Base-by-base conservation (phyloP, 768 basidiomycete genomes). In the Leccinum rimulosum region DNA sequence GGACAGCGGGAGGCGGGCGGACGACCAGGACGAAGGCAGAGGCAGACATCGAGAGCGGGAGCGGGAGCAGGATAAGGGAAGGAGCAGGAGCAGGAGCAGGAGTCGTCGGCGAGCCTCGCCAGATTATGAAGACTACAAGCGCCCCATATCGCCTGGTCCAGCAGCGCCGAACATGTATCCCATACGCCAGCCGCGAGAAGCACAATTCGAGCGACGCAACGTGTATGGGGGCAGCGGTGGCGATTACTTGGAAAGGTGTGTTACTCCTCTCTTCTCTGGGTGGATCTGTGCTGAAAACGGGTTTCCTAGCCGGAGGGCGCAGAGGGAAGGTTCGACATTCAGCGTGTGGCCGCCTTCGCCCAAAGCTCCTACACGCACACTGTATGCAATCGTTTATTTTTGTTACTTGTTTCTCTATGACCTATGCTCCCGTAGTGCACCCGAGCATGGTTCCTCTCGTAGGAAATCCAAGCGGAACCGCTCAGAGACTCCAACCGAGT, bases 301-400 rank as follows among this genome's bases (percentile, higher is more conserved):
- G 22, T 33, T 48, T 58, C 54, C 1, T 60, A 94, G 92, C 65
- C 92, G 93, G 33, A 79, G 89, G 56, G 68, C 78, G 50, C 86
- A 93, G 69, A 79, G 93, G 51, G 84, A 84, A 64, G 77, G 65
- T 5, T 82, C 74, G 9, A 79, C 77, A 6, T 70, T 85, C 2
- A 80, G 81, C 64, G 79, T 92, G n/a, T 95, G 93, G 93, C 93
- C 93, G 2, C 73, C 84, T 4, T 94, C 93, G 3, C 93, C 93
- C 0, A 88, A 87, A 62, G 82, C 79, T 10, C 84, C 85, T 56
- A 75, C 81, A 38, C 83, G 89, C 38, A 72, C 74, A 50, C 62
- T 83, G 84, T 89, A 73, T 31, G 86, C 77, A 3, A 27, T 48
- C 6, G 22, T 43, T 58, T 27, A 27, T 12, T 5, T 0, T 9